A percentile compares a stretch with the other conserved stretches of the same genome.
These are phyloP conservation scores for Incumbomyces lentus DNA, from an alignment of 2,329 filamentous ascomycete genomes.

Conservation along the genomic window DNA sequence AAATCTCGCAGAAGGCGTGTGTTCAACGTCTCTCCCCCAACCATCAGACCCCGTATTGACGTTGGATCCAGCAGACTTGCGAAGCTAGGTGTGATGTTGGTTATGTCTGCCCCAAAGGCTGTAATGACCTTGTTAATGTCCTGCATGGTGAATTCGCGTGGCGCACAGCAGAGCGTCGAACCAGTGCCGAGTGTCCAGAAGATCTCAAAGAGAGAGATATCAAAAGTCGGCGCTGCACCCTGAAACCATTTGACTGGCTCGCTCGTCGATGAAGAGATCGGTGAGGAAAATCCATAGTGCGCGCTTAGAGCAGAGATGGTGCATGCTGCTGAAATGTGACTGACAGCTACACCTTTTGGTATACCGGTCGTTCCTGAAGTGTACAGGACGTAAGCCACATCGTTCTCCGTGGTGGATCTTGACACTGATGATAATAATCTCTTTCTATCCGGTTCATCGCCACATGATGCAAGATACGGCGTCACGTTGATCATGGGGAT, in stretches of 20 bases:
- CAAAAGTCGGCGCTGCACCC: slow-evolving; percentile 17
- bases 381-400: too few relatives aligned
- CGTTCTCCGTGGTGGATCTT: too few relatives aligned
- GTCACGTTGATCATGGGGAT: too few relatives aligned
- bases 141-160: neutral
- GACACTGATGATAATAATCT: too few relatives aligned
- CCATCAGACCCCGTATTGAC: too few relatives aligned
- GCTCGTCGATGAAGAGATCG: neutral
- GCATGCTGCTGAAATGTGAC: too few relatives aligned
- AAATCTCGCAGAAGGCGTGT: too few relatives aligned
- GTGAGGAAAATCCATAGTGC: neutral
- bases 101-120: neutral
- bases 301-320: too few relatives aligned
- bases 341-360: too few relatives aligned
- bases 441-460: too few relatives aligned
- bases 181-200: slow-evolving; percentile 13
- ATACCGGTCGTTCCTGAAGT: too few relatives aligned
- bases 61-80: neutral
- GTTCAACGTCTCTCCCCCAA: neutral
- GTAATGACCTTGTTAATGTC: neutral
- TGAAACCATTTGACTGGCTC: slow-evolving; percentile 9
- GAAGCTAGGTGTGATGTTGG: neutral
- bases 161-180: slow-evolving; percentile 14
- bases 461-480: too few relatives aligned
- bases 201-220: slow-evolving; percentile 14